A percentile compares a stretch with the other conserved stretches of the same genome.
Evolutionary conservation across 2,329 filamentous ascomycete species (phyloP).

Genomic region (Bipolaris cookei): DNA sequence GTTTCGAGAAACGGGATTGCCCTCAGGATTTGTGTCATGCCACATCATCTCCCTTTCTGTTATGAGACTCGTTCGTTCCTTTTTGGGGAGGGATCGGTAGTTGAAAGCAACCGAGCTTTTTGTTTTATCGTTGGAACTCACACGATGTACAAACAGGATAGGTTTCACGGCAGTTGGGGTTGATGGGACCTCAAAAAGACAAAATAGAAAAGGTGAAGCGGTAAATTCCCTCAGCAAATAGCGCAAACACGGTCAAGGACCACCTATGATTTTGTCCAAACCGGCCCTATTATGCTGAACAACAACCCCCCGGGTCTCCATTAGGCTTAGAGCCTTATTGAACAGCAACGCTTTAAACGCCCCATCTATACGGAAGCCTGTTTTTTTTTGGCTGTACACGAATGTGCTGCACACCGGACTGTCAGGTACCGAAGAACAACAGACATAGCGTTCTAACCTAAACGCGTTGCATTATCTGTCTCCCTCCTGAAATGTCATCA

Average conservation of each 20-base stretch:
- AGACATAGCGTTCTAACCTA: background rate
- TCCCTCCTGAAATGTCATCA: background rate
- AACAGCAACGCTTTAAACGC: background rate
- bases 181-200: no score
- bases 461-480: background rate
- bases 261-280: background rate
- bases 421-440: background rate
- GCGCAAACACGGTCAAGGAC: background rate
- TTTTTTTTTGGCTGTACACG: background rate
- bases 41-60: no score
- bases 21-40: no score
- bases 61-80: no score
- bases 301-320: background rate
- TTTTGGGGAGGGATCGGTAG: background rate
- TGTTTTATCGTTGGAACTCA: background rate
- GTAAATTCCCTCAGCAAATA: background rate
- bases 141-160: background rate
- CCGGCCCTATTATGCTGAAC: background rate
- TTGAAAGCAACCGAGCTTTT: background rate
- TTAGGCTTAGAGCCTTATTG: background rate
- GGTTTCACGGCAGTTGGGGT: background rate
- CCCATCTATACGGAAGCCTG: background rate
- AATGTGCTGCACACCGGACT: background rate
- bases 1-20: no score
- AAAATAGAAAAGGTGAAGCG: background rate